Conservation (phyloP, 2,329 filamentous ascomycete species). For the Colletotrichum camelliae region DNA sequence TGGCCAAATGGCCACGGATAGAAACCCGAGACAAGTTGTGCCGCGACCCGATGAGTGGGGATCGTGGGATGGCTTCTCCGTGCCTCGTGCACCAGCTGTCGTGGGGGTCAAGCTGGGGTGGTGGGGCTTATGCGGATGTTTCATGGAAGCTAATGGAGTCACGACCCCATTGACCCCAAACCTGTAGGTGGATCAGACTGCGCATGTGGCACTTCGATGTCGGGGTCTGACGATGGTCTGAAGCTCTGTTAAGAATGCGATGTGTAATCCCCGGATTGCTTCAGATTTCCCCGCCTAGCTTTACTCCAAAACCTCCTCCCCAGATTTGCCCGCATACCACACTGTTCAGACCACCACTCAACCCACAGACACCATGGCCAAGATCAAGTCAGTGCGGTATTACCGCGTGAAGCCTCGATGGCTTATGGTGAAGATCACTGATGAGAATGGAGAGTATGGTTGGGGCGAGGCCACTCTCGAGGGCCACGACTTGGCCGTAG, state of each 20-base stretch:
- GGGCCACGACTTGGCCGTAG: slow-evolving; percentile 69
- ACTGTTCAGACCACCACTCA: not conserved
- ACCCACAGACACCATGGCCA: slow-evolving; percentile 19
- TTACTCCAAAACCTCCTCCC: not conserved
- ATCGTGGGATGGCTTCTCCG: not conserved
- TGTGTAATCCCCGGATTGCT: not conserved
- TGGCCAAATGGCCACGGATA: not conserved
- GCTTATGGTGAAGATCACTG: slow-evolving; percentile 73
- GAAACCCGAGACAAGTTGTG: not conserved
- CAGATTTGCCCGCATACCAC: not conserved
- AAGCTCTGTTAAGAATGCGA: slow-evolving; percentile 6
- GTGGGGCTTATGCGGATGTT: not conserved
- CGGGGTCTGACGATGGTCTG: not conserved
- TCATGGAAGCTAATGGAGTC: not conserved
- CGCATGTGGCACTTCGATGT: not conserved
- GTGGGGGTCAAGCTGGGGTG: slow-evolving; percentile 11
- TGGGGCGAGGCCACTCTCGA: slow-evolving; percentile 74
- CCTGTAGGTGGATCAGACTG: not conserved
- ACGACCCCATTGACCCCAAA: not conserved
- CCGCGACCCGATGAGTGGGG: not conserved
- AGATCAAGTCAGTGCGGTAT: slow-evolving; percentile 67
- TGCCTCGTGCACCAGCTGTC: not conserved
- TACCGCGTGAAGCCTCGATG: slow-evolving; percentile 71
- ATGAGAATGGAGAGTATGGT: slow-evolving; percentile 61
- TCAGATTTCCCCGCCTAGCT: not conserved